Conservation (phyloP, 2,329 filamentous ascomycete species). For the Tolypocladium nubicola region DNA sequence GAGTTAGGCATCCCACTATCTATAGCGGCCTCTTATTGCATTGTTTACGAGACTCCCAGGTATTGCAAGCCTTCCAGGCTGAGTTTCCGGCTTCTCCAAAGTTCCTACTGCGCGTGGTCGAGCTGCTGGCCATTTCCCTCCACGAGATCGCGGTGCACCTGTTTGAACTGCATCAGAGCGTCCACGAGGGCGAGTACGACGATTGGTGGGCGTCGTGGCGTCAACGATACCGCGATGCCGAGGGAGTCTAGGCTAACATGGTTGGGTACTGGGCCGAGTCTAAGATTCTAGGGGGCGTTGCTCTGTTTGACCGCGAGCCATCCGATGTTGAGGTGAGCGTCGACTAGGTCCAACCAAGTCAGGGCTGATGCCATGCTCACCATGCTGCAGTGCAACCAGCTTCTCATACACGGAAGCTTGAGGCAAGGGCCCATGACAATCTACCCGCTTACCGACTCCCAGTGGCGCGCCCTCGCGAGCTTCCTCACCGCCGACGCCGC, state of each 20-base stretch:
- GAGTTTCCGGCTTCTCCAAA: background rate
- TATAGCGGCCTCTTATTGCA: too few species aligned
- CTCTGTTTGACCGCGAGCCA: background rate
- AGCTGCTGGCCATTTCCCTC: background rate
- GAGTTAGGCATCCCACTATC: background rate
- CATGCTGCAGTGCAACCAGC: background rate
- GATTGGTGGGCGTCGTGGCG: background rate
- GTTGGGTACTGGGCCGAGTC: background rate
- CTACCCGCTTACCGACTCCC: background rate
- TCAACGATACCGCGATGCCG: background rate
- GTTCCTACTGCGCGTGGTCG: background rate
- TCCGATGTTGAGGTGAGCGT: background rate
- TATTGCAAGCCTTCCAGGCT: background rate
- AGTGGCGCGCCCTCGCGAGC: background rate
- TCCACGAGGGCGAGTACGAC: background rate
- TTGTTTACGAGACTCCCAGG: background rate
- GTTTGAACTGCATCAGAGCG: background rate
- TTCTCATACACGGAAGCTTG: background rate
- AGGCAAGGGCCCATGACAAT: background rate
- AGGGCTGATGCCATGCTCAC: background rate
- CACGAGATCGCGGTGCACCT: background rate
- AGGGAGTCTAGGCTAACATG: background rate
- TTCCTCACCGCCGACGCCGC: background rate
- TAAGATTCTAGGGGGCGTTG: background rate
- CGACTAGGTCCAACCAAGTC: background rate